Base-by-base conservation (phyloP, 768 basidiomycete genomes). In the Trametes cinnabarina region DNA sequence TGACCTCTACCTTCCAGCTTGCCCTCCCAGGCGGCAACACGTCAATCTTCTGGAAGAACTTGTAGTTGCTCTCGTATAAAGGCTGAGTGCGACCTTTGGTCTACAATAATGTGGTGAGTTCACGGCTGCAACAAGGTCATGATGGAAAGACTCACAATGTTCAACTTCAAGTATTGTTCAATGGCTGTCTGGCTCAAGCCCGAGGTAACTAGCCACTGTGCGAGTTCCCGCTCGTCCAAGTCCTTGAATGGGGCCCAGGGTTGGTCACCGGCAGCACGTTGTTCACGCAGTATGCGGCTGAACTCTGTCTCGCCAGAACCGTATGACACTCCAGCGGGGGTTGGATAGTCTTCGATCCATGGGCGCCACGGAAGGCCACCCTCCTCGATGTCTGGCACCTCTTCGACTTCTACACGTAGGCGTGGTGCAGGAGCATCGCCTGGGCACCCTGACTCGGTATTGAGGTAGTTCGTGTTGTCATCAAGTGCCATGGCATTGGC, bases 191-290 rank as follows among this genome's bases (percentile, higher is more conserved):
- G 64, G 1, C 49, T 68, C 19, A 74, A 64, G 7, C 73, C 66
- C 4, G 68, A 58, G 40, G 55, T 41, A 66, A 69, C 66, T 25
- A 77, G 47, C 73, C 70, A 77, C 17, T 56, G 40, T 1, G 64
- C 76, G 2, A 77, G 49, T 41, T 72, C 69, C 64, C 64, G 63
- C 66, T 77, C 71, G 9, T 72, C 73, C 28, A 63, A 47, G 35
- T 55, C 63, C 17, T 61, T 60, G 54, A 75, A 76, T 2, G 74
- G 72, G 5, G 62, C 62, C 34, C 20, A 60, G 0, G 47, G 51
- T 40, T 42, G 25, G 5, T 37, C 42, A 34, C 26, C 50, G 47
- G 57, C 34, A 1, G 17, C 26, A 2, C 41, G 32, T 26, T 34
- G 20, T 23, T 44, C 26, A 44, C 61, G 58, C 34, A 58, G 17